Evolutionary conservation across 2,329 filamentous ascomycete species (phyloP).

Genomic region (Lasiodiplodia sp.): DNA sequence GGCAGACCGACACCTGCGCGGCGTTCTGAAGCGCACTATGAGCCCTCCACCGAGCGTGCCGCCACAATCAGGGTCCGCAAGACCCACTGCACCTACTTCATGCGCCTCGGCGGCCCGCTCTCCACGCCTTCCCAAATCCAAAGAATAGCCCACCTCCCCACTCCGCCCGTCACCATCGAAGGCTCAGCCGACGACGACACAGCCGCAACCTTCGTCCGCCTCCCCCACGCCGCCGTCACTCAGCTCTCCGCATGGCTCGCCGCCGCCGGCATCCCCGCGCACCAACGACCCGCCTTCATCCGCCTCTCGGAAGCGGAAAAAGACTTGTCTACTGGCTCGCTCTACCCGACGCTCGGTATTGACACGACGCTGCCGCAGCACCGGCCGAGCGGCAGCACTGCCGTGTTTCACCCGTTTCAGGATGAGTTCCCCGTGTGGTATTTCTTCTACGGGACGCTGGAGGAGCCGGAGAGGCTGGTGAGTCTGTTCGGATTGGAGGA

Average conservation of each 20-base stretch:
- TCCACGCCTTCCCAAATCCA: conserved; percentile 34
- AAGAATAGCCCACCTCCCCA: conserved; percentile 32
- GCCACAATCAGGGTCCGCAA: background rate
- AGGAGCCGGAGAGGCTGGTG: conserved; percentile 42
- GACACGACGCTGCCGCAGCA: conserved; percentile 43
- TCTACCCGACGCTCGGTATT: conserved; percentile 36
- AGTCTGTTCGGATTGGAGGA: conserved; percentile 33
- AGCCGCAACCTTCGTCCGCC: conserved; percentile 36
- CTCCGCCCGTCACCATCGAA: background rate
- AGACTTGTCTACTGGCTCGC: conserved; percentile 35
- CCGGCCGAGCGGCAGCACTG: conserved; percentile 30
- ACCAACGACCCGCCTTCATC: conserved; percentile 38
- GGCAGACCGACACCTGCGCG: background rate
- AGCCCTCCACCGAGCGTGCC: background rate
- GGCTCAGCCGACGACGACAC: conserved; percentile 27
- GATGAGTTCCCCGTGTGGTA: conserved; percentile 49
- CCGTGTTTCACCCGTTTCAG: conserved; percentile 35
- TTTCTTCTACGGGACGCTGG: conserved; percentile 51
- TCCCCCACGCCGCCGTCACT: conserved; percentile 32
- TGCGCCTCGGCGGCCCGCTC: conserved; percentile 38
- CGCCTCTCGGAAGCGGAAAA: conserved; percentile 40
- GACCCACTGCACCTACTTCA: conserved; percentile 32
- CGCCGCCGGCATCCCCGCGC: conserved; percentile 20
- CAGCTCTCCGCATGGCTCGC: background rate
- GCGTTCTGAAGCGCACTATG: background rate